Evolutionary conservation across 2,329 filamentous ascomycete species (phyloP).

Genomic region (Leptographium radiaticola): DNA sequence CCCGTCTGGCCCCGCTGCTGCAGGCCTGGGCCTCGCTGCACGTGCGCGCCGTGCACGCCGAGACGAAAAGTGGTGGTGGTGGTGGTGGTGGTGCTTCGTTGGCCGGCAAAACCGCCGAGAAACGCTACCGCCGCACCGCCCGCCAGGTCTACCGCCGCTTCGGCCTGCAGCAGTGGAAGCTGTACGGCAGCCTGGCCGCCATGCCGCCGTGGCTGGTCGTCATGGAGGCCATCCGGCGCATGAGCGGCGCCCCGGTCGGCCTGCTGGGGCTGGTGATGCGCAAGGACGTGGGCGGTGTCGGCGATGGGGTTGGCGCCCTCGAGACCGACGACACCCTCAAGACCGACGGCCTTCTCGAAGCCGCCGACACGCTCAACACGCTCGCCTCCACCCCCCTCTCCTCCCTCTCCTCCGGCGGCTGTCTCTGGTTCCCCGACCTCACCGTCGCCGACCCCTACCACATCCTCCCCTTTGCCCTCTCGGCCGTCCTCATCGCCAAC

Average conservation of each 20-base stretch:
- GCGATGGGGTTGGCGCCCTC: no score
- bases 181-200: slow-evolving; percentile 23
- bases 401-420: slow-evolving; percentile 34
- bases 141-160: slow-evolving; percentile 18
- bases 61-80: not conserved
- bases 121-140: slow-evolving; percentile 13
- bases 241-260: slow-evolving; percentile 27
- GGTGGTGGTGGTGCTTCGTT: not conserved
- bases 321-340: no score
- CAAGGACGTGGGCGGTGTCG: not conserved
- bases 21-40: slow-evolving; percentile 21
- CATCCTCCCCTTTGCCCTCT: slow-evolving; percentile 30
- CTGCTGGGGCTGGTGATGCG: slow-evolving; percentile 21
- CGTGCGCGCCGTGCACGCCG: slow-evolving; percentile 11
- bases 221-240: slow-evolving; percentile 36
- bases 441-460: slow-evolving; percentile 37
- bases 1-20: slow-evolving; percentile 18
- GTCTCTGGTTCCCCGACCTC: slow-evolving; percentile 43
- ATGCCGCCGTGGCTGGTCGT: slow-evolving; percentile 36
- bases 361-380: not conserved
- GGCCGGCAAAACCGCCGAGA: slow-evolving; percentile 5
- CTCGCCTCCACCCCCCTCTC: slow-evolving; percentile 10
- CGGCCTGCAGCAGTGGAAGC: slow-evolving; percentile 35
- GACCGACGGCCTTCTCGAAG: not conserved
- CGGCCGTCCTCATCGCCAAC: slow-evolving; percentile 21